Evolutionary conservation across 169 alveolate genomes (phyloP).

Genomic region (Plasmodium billcollinsi): DNA sequence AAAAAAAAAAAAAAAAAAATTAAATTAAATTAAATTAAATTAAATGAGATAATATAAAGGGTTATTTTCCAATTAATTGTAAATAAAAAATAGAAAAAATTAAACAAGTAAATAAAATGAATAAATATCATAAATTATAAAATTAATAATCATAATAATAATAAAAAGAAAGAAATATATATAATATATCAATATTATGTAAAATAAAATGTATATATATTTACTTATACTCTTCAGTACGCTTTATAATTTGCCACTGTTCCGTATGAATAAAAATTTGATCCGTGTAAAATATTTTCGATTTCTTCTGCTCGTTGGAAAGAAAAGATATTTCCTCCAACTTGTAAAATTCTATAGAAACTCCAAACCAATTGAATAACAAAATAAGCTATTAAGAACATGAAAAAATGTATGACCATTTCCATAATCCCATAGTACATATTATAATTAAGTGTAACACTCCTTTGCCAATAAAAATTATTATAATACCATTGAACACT

Average conservation of each 20-base stretch:
- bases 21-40: too few species aligned
- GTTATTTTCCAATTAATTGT: too few species aligned
- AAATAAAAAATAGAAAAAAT: too few species aligned
- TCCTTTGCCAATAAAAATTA: conserved; percentile 72
- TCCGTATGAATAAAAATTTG: conserved; percentile 58
- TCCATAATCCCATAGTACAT: conserved; percentile 64
- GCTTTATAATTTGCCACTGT: conserved; percentile 24
- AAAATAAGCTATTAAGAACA: conserved; percentile 41
- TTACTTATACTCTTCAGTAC: conserved; percentile 2
- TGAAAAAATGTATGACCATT: conserved; percentile 49
- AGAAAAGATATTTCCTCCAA: conserved; percentile 73
- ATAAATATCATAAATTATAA: too few species aligned
- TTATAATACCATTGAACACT: conserved; percentile 74
- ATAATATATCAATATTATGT: not conserved
- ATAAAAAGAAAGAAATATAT: not conserved
- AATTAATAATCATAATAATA: too few species aligned
- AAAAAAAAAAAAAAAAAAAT: too few species aligned
- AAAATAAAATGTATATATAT: not conserved
- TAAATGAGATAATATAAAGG: too few species aligned
- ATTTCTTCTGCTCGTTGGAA: conserved; percentile 68
- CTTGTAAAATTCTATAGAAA: conserved; percentile 72
- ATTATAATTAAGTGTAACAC: conserved; percentile 35
- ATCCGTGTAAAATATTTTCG: conserved; percentile 42
- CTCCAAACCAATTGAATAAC: conserved; percentile 71
- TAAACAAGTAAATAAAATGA: too few species aligned